These are phyloP conservation scores for Hemileccinum impolitum DNA, from an alignment of 768 basidiomycete species.

Conservation along the genomic window DNA sequence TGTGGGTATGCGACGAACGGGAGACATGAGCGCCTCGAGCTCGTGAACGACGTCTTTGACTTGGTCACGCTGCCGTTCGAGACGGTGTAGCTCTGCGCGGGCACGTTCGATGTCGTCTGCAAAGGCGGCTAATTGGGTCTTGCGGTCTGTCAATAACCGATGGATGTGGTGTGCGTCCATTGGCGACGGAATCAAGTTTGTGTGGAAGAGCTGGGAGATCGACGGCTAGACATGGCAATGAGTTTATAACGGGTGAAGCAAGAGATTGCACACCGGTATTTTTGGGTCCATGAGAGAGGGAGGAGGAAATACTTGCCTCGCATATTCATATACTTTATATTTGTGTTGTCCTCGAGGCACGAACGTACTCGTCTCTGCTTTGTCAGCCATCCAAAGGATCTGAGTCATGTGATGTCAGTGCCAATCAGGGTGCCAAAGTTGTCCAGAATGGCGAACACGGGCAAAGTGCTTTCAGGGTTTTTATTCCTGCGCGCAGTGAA, in stretches of 20 bases:
- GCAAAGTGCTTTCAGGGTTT: no score
- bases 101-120: conserved; percentile 19
- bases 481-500: background rate
- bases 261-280: no score
- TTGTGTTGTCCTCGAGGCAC: no score
- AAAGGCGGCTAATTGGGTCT: conserved; percentile 10
- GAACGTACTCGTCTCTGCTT: no score
- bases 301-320: no score
- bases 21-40: conserved; percentile 27
- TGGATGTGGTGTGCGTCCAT: conserved; percentile 18
- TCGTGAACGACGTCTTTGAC: conserved; percentile 18
- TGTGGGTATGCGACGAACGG: conserved; percentile 30
- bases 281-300: no score
- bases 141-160: conserved; percentile 17
- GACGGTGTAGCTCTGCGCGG: conserved; percentile 15
- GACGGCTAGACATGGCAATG: conserved; percentile 14
- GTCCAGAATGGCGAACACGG: no score
- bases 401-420: no score
- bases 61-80: conserved; percentile 15
- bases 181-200: conserved; percentile 27
- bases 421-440: no score
- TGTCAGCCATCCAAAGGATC: no score
- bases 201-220: conserved; percentile 27
- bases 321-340: no score
- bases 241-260: background rate